Evolutionary conservation across 495 filamentous ascomycete genomes (phyloP), one percentile per base, ranked within the genome.

Genomic region (Pyronema omphalodes): DNA sequence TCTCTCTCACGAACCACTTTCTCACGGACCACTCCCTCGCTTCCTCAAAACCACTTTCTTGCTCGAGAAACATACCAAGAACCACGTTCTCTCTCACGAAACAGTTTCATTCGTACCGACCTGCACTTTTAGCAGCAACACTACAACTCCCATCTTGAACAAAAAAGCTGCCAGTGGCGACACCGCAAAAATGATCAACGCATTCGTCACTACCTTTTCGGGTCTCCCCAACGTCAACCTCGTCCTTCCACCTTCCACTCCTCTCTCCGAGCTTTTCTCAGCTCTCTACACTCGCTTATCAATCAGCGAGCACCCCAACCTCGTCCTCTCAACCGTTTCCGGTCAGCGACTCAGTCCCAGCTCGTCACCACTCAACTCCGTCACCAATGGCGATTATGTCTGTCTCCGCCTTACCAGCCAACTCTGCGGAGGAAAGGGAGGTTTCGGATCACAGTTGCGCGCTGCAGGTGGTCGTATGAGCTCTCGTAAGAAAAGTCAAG

Each of bases 391-490:
- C 56, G 72, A 71, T 55, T 78, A 95, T 58, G 74, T 98, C 52
- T 78, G 86, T 1, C 76, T 96, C 8, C 86, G 86, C 44, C 76
- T 96, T 23, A 78, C 79, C 12, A 70, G 79, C 6, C 71, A 83
- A 8, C 70, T 94, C 39, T 80, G 78, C 60, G 91, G 91, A 64
- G 91, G 91, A 60, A 98, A 98, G 65, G 91, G 91, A 66, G 91
- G 91, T 53, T 98, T 98, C 68, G 91, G 91, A 58, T 94, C 88
- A 6, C 93, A 96, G 67, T 80, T 98, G 29, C 86, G 91, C 65
- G 91, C 91, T 4, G 91, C 91, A 11, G 91, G 91, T 64, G 91
- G 91, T 12, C 91, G 91, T 70, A 98, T 98, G 91, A 91, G 86
- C 0, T 84, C 80, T 6, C 88, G 86, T 67, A 84, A 86, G 65